These are phyloP conservation scores for Taxillus chinensis DNA, from an alignment of 164 flowering plant genomes.

Conservation along the genomic window DNA sequence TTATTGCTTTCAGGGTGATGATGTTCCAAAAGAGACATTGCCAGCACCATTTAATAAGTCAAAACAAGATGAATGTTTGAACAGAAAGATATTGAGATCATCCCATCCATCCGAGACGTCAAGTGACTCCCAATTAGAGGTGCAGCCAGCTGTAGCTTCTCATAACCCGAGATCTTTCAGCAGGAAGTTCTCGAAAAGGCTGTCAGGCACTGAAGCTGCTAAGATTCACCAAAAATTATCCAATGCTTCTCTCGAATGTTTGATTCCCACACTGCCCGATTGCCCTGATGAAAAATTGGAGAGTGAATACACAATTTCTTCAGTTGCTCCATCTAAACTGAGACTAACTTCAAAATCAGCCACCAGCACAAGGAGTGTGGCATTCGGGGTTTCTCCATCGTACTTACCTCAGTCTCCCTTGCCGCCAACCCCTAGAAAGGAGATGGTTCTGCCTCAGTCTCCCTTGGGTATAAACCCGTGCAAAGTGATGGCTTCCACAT, in stretches of 20 bases:
- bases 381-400: conserved; percentile 2
- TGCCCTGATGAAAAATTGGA: conserved; percentile 3
- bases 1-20: conserved; percentile 34
- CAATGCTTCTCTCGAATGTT: neutral
- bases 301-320: conserved; percentile 10
- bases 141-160: conserved; percentile 21
- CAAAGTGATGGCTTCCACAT: conserved; percentile 10
- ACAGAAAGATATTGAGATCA: conserved; percentile 1
- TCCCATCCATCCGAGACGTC: conserved; percentile 10
- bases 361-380: neutral
- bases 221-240: conserved; percentile 8
- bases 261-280: neutral
- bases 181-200: conserved; percentile 29
- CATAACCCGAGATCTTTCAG: conserved; percentile 37
- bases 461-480: conserved; percentile 14
- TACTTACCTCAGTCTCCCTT: conserved; percentile 2
- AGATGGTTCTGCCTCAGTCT: neutral
- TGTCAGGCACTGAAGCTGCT: conserved; percentile 9
- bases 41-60: conserved; percentile 44
- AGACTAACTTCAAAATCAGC: conserved; percentile 13
- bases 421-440: neutral
- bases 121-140: conserved; percentile 5
- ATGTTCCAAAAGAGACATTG: conserved; percentile 50
- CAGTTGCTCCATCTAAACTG: conserved; percentile 13
- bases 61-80: conserved; percentile 11